A percentile compares a stretch with the other conserved stretches of the same genome.
These are phyloP conservation scores for Ascoidea rubescens DNA, from an alignment of 805 yeast genomes.

Conservation along the genomic window DNA sequence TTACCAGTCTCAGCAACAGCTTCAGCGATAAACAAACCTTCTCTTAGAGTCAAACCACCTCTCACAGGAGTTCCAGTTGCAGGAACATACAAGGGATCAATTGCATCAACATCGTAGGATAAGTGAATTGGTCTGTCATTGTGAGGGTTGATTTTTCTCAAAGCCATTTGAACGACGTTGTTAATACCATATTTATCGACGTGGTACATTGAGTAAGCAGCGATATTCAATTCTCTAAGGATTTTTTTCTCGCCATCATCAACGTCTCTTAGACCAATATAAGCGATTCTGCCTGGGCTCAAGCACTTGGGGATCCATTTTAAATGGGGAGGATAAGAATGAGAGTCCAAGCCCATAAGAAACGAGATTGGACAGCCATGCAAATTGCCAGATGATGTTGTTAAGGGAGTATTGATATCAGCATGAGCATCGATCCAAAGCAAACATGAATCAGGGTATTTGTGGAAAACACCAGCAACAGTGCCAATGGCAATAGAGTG, in stretches of 20 bases:
- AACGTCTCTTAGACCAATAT: slow-evolving; percentile 89
- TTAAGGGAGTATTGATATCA: slow-evolving; percentile 79
- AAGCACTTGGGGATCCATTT: slow-evolving; percentile 68
- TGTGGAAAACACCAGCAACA: slow-evolving; percentile 65
- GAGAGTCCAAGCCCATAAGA: slow-evolving; percentile 65
- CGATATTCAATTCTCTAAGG: slow-evolving; percentile 53
- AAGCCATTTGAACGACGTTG: slow-evolving; percentile 83
- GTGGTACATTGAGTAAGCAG: slow-evolving; percentile 92
- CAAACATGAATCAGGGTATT: slow-evolving; percentile 77
- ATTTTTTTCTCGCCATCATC: slow-evolving; percentile 75
- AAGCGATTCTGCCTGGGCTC: slow-evolving; percentile 61
- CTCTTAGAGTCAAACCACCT: slow-evolving; percentile 90
- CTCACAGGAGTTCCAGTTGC: slow-evolving; percentile 98
- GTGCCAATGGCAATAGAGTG: slow-evolving; percentile 95
- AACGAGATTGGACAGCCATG: slow-evolving; percentile 97
- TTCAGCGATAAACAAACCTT: slow-evolving; percentile 85
- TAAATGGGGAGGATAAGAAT: slow-evolving; percentile 57
- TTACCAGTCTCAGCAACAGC: slow-evolving; percentile 86
- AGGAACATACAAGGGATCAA: slow-evolving; percentile 88
- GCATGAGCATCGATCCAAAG: slow-evolving; percentile 98
- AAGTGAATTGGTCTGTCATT: slow-evolving; percentile 69
- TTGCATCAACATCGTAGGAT: slow-evolving; percentile 92
- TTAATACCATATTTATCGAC: slow-evolving; percentile 90
- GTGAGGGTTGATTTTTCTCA: slow-evolving; percentile 62
- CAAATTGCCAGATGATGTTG: slow-evolving; percentile 78